Base-by-base conservation (phyloP, 2,329 filamentous ascomycete species). In the Talaromyces sp. region DNA sequence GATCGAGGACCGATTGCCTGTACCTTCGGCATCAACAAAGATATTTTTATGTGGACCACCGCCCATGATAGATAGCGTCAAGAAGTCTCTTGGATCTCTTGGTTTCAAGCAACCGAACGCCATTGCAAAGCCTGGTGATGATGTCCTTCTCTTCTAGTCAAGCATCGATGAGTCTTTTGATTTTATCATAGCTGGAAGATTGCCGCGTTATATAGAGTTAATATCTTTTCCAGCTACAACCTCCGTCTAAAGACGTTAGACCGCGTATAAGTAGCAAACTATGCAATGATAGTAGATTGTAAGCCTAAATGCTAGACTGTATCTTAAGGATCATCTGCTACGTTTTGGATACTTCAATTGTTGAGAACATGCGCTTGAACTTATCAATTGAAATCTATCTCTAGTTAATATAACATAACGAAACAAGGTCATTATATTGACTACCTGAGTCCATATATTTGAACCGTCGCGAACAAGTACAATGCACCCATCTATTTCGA, bases 31-130 rank as follows among this genome's bases (percentile, higher is more conserved):
- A 0, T 82, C 85, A 15, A 79, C 80, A 2, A 88, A 86, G 72
- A 72, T 86, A 8, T 77, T 87, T 77, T 74, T 89, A 1, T 89
- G 87, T 68, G 87, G 87, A 0, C 87, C 87, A 0, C 86, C 86
- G 0, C 83, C 82, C 0, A 86, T 89, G 85, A 76, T 89, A 4
- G 82, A 82, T 52, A 85, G 84, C 0, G 79, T 82, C 15, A 88
- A 87, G 77, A 84, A 81, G 69, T 76, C 75, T 8, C 71, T 87
- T 67, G 76, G 74, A 0, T 75, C 75, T 10, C 64, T 87, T 41
- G 86, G 85, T 0, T 87, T 83, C 67, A 75, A 83, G 67, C 76
- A 80, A 62, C 82, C 85, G 0, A 81, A 82, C 0, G 76, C 82
- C 0, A 76, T 83, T 5, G 74, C 81, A 1, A 87, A 84, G 73